Base-by-base conservation (phyloP, 768 basidiomycete genomes). In the Cytidiella melzeri region DNA sequence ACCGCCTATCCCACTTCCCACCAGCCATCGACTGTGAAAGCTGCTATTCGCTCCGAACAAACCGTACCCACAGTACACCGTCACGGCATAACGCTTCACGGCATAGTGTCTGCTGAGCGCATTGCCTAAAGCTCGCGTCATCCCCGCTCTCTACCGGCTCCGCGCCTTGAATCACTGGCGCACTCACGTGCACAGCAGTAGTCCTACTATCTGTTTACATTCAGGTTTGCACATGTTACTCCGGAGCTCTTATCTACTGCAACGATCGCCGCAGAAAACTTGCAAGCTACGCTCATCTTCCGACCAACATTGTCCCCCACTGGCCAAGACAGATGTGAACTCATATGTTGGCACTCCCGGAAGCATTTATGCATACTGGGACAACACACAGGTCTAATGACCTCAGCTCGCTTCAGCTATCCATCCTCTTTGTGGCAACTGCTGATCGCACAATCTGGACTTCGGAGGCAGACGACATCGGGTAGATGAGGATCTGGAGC, bases 121-220 rank as follows among this genome's bases (percentile, higher is more conserved):
- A 27, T 25, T 41, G 37, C 25, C 45, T 49, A 53, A 53, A 47
- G 52, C 49, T 53, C 38, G 23, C 42, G 49, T 53, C 52, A 53
- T 7, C 30, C 25, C 39, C n/a, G 20, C 37, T 46, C 20, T 15
- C 47, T 34, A 28, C 39, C 21, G 34, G 21, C 41, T 48, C 40
- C 52, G 44, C 46, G 11, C 27, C 41, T 36, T 39, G 39, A 41
- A 12, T 34, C 30, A 20, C 47, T 25, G 24, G 28, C 41, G 24
- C 28, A 38, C 41, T 24, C 47, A 50, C 48, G 42, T 50, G 41
- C 23, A 15, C 27, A 27, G 26, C 25, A 19, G 6, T 27, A 25
- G 18, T 20, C 20, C 30, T 38, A 25, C 34, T 19, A 23, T 27
- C 25, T 42, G 42, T 34, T 21, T 25, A 20, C 28, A 23, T 11